Percentiles rank a stretch among this genome's conserved stretches.
These are phyloP conservation scores for Scenedesmus sp. DNA, from an alignment of 163 green algal species.

Conservation along the genomic window DNA sequence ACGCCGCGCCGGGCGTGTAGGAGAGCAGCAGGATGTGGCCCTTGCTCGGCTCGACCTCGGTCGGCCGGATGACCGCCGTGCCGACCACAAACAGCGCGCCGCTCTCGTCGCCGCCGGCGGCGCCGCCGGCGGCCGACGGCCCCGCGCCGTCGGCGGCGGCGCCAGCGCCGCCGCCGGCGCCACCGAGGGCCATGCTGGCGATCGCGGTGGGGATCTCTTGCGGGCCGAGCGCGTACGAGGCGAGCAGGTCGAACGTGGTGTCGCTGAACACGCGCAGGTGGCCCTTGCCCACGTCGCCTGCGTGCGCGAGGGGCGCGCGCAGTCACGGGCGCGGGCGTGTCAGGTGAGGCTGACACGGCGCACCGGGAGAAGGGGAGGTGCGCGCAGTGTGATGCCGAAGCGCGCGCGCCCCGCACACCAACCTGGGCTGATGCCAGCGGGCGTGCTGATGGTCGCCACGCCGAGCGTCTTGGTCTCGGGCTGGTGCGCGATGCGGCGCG, in stretches of 20 bases:
- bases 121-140: background rate
- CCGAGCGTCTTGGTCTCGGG: conserved; percentile 60
- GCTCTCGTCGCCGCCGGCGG: background rate
- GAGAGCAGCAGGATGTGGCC: conserved; percentile 67
- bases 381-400: no score
- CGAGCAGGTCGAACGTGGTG: conserved; percentile 89
- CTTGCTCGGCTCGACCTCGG: conserved; percentile 87
- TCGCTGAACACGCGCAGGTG: conserved; percentile 89
- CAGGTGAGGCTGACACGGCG: no score
- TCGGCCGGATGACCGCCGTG: conserved; percentile 74
- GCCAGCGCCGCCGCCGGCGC: conserved; percentile 21
- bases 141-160: background rate
- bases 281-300: conserved; percentile 59
- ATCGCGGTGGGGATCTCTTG: conserved; percentile 79
- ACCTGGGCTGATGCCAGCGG: conserved; percentile 11
- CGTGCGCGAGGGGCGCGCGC: background rate
- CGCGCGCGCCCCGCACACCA: no score
- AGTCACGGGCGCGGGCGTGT: background rate
- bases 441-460: conserved; percentile 56
- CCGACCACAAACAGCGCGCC: conserved; percentile 65
- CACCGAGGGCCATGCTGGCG: conserved; percentile 63
- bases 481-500: conserved; percentile 87
- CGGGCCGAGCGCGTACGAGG: conserved; percentile 69
- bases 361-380: no score
- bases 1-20: conserved; percentile 20